Evolutionary conservation across 2,329 filamentous ascomycete species (phyloP).

Genomic region (Exophiala xenobiotica): DNA sequence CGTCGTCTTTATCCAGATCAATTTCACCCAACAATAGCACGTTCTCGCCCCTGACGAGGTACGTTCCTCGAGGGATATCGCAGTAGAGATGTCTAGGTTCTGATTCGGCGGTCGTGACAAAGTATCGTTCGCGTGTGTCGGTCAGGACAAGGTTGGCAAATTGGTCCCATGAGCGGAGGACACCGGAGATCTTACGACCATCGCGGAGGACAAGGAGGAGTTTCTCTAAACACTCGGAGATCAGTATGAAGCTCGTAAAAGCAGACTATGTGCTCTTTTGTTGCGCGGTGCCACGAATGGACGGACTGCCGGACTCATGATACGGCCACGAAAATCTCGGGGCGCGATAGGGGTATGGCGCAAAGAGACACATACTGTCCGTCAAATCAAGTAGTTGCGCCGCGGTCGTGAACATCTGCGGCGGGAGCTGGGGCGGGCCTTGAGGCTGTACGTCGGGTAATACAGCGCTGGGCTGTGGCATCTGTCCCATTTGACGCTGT

Average conservation of each 20-base stretch:
- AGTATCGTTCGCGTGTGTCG: slow-evolving; percentile 86
- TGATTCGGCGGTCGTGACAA: slow-evolving; percentile 44
- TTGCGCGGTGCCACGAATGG: too few species aligned
- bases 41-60: slow-evolving; percentile 92
- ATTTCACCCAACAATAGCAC: slow-evolving; percentile 95
- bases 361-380: slow-evolving; percentile 69
- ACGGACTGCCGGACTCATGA: too few species aligned
- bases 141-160: slow-evolving; percentile 96
- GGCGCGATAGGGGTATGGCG: neutral
- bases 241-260: neutral
- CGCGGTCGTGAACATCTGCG: slow-evolving; percentile 98
- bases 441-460: slow-evolving; percentile 30
- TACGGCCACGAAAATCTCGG: neutral
- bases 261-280: too few species aligned
- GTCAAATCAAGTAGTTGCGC: slow-evolving; percentile 93
- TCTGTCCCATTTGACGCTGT: slow-evolving; percentile 3
- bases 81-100: slow-evolving; percentile 66
- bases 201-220: slow-evolving; percentile 88
- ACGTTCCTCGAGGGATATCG: slow-evolving; percentile 81
- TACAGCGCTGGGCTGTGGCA: slow-evolving; percentile 27
- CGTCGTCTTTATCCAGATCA: slow-evolving; percentile 93
- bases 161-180: slow-evolving; percentile 94
- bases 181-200: slow-evolving; percentile 88
- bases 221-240: slow-evolving; percentile 68
- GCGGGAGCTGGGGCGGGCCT: slow-evolving; percentile 53